Percentiles rank a stretch among this genome's conserved stretches.
Evolutionary conservation across 1,284 basidiomycete species (phyloP).

Genomic region (Clitocybe nebularis): DNA sequence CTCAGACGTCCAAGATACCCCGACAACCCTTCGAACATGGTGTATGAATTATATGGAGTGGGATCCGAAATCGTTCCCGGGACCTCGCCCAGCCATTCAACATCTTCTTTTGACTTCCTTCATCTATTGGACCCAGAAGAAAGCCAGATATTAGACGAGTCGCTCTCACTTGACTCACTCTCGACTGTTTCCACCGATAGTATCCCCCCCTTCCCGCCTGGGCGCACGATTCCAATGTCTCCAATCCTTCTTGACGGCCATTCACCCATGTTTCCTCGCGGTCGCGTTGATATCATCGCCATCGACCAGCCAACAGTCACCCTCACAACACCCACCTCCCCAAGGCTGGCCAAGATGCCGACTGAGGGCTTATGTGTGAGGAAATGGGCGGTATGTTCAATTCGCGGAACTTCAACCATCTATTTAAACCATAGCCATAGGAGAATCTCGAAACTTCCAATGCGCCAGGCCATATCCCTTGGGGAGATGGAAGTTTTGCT

Average conservation of each 20-base stretch:
- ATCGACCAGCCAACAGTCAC: constrained; percentile 9
- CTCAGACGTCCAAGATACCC: too few relatives aligned
- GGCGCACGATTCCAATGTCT: constrained; percentile 7
- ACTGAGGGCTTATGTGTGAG: constrained; percentile 15
- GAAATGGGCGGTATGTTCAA: constrained; percentile 16
- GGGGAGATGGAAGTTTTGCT: constrained; percentile 32
- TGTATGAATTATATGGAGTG: too few relatives aligned
- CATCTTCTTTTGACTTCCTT: not conserved
- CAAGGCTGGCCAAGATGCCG: constrained; percentile 13
- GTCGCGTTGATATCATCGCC: constrained; percentile 1
- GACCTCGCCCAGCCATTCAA: too few relatives aligned
- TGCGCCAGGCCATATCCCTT: constrained; percentile 43
- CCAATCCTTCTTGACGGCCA: constrained; percentile 13
- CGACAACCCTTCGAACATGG: too few relatives aligned
- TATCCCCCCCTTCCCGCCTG: constrained; percentile 16
- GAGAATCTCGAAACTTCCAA: constrained; percentile 23
- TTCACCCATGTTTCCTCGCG: constrained; percentile 12
- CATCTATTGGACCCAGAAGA: not conserved
- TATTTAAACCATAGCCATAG: constrained; percentile 12
- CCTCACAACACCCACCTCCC: constrained; percentile 14
- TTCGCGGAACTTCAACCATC: not conserved
- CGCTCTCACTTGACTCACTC: constrained; percentile 16
- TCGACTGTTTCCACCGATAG: constrained; percentile 10
- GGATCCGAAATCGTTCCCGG: too few relatives aligned
- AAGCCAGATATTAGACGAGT: constrained; percentile 1